Base-by-base conservation (phyloP, 768 basidiomycete species). In the Tricholoma furcatifolium region DNA sequence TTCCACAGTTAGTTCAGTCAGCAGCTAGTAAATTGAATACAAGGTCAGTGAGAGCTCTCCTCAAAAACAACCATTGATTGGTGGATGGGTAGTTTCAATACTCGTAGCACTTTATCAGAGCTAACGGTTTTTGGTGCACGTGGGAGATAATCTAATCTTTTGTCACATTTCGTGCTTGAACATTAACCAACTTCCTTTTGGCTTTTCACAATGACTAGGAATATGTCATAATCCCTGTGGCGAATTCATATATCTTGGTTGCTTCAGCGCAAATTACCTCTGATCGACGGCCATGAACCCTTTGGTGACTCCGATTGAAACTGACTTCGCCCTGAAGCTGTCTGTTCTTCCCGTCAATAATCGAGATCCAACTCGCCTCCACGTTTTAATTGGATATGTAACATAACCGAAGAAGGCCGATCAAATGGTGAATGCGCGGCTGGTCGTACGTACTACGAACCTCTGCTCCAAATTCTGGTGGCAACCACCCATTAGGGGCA, bases 361-460 rank as follows among this genome's bases (percentile, higher is more conserved):
- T 64, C 59, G 55, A 64, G 60, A 64, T 64, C 57, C 51, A 58
- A 51, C 47, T 49, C 47, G 51, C 55, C 50, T 59, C 56, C 57
- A 64, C 58, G 54, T 60, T 59, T 61, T 47, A 55, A 57, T 57
- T 59, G 48, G 50, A 20, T 54, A 55, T 52, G 51, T 54, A 57
- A 53, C 53, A 53, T 53, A 60, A 58, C 50, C 56, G 55, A 58
- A 60, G 60, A 62, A 60, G 60, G 54, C 62, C 61, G 61, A 64
- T 64, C 62, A 58, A 56, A 60, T 39, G 50, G 55, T 60, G 53
- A 47, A 45, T 40, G 59, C 47, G 57, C 56, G 55, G 61, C 54
- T 52, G 54, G 51, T 49, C 54, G 60, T 62, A 62, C 55, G 58
- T 60, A 53, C 35, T 51, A 35, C 49, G 51, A 58, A 49, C 48